Evolutionary conservation across 108 stramenopile genomes (phyloP).

Genomic region (Cylindrotheca closterium): DNA sequence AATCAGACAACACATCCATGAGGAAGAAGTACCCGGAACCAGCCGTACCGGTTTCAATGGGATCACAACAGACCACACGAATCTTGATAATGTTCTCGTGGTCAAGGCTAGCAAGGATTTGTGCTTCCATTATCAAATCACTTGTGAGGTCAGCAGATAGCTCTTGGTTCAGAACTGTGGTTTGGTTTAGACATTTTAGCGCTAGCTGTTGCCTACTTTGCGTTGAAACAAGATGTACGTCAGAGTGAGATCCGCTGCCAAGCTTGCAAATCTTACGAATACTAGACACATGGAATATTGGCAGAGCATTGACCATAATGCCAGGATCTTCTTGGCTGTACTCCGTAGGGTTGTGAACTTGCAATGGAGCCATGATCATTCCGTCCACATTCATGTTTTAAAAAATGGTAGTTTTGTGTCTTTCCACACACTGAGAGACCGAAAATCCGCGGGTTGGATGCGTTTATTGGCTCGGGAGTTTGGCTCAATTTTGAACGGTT

Average conservation of each 20-base stretch:
- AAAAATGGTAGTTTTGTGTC: too few species aligned
- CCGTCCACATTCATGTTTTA: too few species aligned
- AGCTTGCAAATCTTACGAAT: not conserved
- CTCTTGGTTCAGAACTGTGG: not conserved
- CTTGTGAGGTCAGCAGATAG: not conserved
- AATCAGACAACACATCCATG: slow-evolving; percentile 7
- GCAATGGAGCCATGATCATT: too few species aligned
- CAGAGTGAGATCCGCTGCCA: slow-evolving; percentile 12
- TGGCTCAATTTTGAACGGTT: too few species aligned
- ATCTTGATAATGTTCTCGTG: slow-evolving; percentile 24
- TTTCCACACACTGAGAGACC: too few species aligned
- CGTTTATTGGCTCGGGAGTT: too few species aligned
- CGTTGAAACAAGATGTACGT: slow-evolving; percentile 10
- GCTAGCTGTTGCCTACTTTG: not conserved
- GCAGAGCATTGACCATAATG: too few species aligned
- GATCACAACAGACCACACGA: slow-evolving; percentile 3
- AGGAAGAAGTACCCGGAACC: slow-evolving; percentile 7
- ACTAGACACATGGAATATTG: not conserved
- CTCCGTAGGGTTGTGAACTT: too few species aligned
- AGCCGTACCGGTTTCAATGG: not conserved
- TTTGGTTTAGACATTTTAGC: not conserved
- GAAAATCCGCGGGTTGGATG: too few species aligned
- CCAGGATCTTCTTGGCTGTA: too few species aligned
- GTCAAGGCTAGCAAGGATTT: slow-evolving; percentile 16
- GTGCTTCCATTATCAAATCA: slow-evolving; percentile 17